These are phyloP conservation scores for Thelephora ganbajun DNA, from an alignment of 768 basidiomycete genomes.

Conservation along the genomic window DNA sequence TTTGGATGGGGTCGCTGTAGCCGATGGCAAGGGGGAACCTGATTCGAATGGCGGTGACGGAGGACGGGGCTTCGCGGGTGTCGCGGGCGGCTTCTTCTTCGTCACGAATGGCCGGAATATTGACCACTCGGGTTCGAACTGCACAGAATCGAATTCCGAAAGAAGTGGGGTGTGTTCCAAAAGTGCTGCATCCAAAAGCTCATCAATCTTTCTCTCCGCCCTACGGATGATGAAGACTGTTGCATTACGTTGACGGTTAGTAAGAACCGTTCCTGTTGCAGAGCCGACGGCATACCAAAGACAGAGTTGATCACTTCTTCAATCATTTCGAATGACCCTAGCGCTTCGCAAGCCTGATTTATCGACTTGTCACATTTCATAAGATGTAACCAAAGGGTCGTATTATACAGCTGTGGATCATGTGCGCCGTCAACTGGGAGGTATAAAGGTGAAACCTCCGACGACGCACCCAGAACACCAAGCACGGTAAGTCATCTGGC, in stretches of 20 bases:
- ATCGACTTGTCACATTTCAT: slow-evolving; percentile 76
- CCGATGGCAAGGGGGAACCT: slow-evolving; percentile 6
- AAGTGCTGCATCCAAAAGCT: slow-evolving; percentile 66
- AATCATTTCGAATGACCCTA: slow-evolving; percentile 74
- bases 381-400: slow-evolving; percentile 81
- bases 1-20: slow-evolving; percentile 29
- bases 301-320: slow-evolving; percentile 92
- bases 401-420: slow-evolving; percentile 54
- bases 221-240: slow-evolving; percentile 91
- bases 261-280: slow-evolving; percentile 3
- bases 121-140: slow-evolving; percentile 96
- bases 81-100: slow-evolving; percentile 30
- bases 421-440: too few species aligned
- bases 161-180: slow-evolving; percentile 74
- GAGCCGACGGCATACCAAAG: slow-evolving; percentile 45
- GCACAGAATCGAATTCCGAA: slow-evolving; percentile 64
- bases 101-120: slow-evolving; percentile 61
- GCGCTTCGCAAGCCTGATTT: slow-evolving; percentile 65
- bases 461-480: slow-evolving; percentile 63
- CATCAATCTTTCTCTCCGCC: slow-evolving; percentile 80
- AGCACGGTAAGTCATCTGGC: slow-evolving; percentile 72
- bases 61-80: slow-evolving; percentile 38
- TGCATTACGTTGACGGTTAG: background rate
- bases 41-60: slow-evolving; percentile 27
- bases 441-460: too few species aligned